phyloP scores from a whole-genome alignment of 306 rosid species.

The Acacia confusa region DNA sequence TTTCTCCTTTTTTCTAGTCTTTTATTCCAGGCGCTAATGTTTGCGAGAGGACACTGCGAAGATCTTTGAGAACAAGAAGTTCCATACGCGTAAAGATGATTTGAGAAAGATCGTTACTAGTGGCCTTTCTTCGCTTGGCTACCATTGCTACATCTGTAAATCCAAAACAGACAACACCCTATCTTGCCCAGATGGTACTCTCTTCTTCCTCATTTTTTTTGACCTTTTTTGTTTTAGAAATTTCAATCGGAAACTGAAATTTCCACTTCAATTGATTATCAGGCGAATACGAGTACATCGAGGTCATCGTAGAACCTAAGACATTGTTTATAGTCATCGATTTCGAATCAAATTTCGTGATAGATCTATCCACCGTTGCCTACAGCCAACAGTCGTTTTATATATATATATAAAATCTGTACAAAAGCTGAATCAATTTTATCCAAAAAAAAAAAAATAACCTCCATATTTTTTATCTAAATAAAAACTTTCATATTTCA shows the following conservation, averaged over 20 bases:
- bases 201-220: constrained; percentile 1
- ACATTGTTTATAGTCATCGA: constrained; percentile 78
- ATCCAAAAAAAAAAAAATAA: too few species aligned
- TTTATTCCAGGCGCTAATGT: constrained; percentile 73
- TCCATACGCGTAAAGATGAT: constrained; percentile 65
- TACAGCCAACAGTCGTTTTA: too few species aligned
- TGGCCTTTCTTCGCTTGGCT: constrained; percentile 67
- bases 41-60: constrained; percentile 75
- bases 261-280: constrained; percentile 25
- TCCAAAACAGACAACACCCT: constrained; percentile 87
- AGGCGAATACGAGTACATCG: constrained; percentile 94
- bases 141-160: constrained; percentile 74
- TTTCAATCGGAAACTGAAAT: neutral
- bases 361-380: too few species aligned
- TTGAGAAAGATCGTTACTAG: constrained; percentile 65
- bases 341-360: too few species aligned
- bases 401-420: too few species aligned
- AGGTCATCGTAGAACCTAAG: constrained; percentile 69
- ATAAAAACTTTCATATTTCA: too few species aligned
- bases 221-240: too few species aligned
- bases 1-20: neutral
- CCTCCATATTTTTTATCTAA: too few species aligned
- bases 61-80: constrained; percentile 73
- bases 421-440: too few species aligned
- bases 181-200: constrained; percentile 71